Base-by-base conservation (phyloP, 2,329 filamentous ascomycete species). In the Chrysoporthe austroafricana region DNA sequence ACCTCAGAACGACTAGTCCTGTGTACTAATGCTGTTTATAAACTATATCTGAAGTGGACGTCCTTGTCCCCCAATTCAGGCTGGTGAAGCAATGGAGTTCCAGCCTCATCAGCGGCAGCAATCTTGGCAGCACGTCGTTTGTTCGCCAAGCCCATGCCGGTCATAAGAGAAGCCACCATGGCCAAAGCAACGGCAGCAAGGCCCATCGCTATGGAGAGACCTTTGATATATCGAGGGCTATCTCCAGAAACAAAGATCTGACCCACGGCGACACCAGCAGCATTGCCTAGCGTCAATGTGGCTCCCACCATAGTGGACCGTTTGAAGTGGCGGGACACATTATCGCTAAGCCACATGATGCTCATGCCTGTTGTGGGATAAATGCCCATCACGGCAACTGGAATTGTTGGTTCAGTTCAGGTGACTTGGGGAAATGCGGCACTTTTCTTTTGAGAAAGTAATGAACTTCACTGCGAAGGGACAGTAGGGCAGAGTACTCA, bases 341-440 rank as follows among this genome's bases (percentile, higher is more conserved):
- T 85, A 56, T 82, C 82, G 26, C 81, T 82, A 4, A 84, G 72
- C 83, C 83, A 85, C 64, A 80, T 81, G 1, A 80, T 68, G 66
- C 79, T 83, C 44, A 80, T 73, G 14, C 78, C 71, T 54, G 75
- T 66, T 13, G 72, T 76, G 3, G 73, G 72, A 43, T 75, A 76
- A 26, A 76, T 74, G 11, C 74, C 75, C 26, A 73, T 69, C 16
- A 72, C 72, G 21, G 70, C 66, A 46, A 73, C 71, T 74, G 42
- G 2, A 59, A 18, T 39, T 26, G 18, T 21, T 46, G 54, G 26
- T 54, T 54, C 9, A 69, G 36, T 14, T 18, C 26, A 13, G 7
- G 18, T 8, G 13, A 5, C 11, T 16, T 26, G 11, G 18, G 48
- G 8, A n/a, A 8, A 50, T 26, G 26, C 26, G 26, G 26, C 26